A percentile compares a stretch with the other conserved stretches of the same genome.
Evolutionary conservation across 2,329 filamentous ascomycete genomes (phyloP).

Genomic region (Ceratocystis cubensis): DNA sequence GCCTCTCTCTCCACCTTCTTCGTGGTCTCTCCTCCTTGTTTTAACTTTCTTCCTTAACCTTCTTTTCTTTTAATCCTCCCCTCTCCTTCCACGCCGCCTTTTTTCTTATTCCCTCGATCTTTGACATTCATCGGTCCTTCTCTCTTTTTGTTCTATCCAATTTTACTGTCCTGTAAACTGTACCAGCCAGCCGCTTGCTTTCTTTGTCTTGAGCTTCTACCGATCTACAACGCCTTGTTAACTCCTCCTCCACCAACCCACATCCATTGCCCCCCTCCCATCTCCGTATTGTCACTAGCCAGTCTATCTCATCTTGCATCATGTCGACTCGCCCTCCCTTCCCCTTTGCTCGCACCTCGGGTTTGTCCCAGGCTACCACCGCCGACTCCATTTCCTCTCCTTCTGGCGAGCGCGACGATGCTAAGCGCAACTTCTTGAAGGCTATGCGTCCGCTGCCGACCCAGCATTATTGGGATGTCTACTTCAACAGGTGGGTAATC

Average conservation of each 20-base stretch:
- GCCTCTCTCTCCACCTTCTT: conserved; percentile 5
- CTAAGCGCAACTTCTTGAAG: conserved; percentile 72
- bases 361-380: conserved; percentile 46
- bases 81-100: neutral
- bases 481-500: conserved; percentile 44
- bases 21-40: conserved; percentile 10
- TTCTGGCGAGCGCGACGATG: conserved; percentile 60
- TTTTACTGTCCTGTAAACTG: conserved; percentile 1
- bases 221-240: conserved; percentile 1
- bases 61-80: neutral
- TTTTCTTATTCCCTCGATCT: neutral
- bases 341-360: conserved; percentile 51
- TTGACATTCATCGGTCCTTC: neutral
- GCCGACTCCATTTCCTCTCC: conserved; percentile 52
- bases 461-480: conserved; percentile 69
- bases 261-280: conserved; percentile 1
- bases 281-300: neutral
- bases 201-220: conserved; percentile 1
- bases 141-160: conserved; percentile 1
- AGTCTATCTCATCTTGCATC: conserved; percentile 24
- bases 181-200: conserved; percentile 11
- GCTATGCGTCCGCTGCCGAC: conserved; percentile 59
- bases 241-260: conserved; percentile 13
- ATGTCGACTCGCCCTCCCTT: conserved; percentile 47
- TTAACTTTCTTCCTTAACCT: conserved; percentile 4